phyloP scores from a whole-genome alignment of 768 basidiomycete genomes.

The Tricholoma matsutake region DNA sequence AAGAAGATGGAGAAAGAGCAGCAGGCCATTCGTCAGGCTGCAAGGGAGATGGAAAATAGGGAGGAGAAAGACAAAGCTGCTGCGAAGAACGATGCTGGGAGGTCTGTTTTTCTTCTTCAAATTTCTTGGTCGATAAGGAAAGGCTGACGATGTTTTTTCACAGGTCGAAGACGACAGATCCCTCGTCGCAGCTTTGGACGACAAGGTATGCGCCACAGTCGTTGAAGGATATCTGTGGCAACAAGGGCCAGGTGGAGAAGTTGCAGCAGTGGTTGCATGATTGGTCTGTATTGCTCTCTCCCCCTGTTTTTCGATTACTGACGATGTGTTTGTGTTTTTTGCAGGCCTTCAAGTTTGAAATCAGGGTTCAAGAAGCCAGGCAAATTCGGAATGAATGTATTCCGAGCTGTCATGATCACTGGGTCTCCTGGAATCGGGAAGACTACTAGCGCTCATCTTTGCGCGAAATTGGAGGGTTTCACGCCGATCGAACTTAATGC shows the following conservation, averaged over 20 bases:
- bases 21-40: constrained; percentile 67
- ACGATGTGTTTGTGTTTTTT: background rate
- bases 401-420: constrained; percentile 81
- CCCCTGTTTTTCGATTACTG: background rate
- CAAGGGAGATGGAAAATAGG: constrained; percentile 73
- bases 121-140: background rate
- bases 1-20: constrained; percentile 83
- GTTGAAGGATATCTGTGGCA: constrained; percentile 91
- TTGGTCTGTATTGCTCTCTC: constrained; percentile 61
- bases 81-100: constrained; percentile 25
- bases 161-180: constrained; percentile 36
- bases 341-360: constrained; percentile 73
- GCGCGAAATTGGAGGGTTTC: constrained; percentile 87
- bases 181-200: constrained; percentile 84
- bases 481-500: constrained; percentile 96
- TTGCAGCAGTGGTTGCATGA: constrained; percentile 82
- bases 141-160: background rate
- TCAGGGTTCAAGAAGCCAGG: constrained; percentile 91
- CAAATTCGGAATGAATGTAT: constrained; percentile 83
- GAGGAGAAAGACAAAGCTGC: constrained; percentile 50
- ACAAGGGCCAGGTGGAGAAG: constrained; percentile 90
- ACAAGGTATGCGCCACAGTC: constrained; percentile 88
- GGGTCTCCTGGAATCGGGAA: constrained; percentile 98
- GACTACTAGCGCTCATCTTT: constrained; percentile 92
- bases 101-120: constrained; percentile 1